Evolutionary conservation across 2,329 filamentous ascomycete genomes (phyloP).

Genomic region (Apiospora saccharicola): DNA sequence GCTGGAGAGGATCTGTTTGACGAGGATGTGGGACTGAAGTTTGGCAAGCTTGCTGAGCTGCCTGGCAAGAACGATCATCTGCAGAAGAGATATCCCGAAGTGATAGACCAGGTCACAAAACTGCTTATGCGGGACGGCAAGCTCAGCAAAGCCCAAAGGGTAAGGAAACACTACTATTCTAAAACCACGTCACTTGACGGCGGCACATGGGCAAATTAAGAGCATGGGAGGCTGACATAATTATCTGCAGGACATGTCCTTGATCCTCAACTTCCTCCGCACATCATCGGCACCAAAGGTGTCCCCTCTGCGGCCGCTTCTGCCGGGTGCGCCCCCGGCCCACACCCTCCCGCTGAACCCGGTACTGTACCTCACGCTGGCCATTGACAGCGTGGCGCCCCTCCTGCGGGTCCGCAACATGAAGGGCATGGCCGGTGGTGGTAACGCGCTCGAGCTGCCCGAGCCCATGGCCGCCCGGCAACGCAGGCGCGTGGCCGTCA

Average conservation of each 20-base stretch:
- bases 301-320: conserved; percentile 73
- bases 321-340: conserved; percentile 79
- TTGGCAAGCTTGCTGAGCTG: conserved; percentile 69
- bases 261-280: conserved; percentile 84
- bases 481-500: conserved; percentile 78
- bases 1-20: conserved; percentile 38
- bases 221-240: conserved; percentile 28
- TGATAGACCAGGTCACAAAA: conserved; percentile 87
- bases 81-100: conserved; percentile 84
- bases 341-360: conserved; percentile 87
- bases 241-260: conserved; percentile 76
- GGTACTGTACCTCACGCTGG: conserved; percentile 85
- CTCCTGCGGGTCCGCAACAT: conserved; percentile 81
- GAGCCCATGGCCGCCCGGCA: conserved; percentile 78
- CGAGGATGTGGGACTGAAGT: conserved; percentile 72
- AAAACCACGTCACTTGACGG: not conserved
- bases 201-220: not conserved
- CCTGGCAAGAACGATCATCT: conserved; percentile 64
- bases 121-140: conserved; percentile 93
- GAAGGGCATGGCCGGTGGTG: conserved; percentile 84
- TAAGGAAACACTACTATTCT: conserved; percentile 51
- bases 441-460: conserved; percentile 82
- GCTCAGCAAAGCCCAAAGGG: conserved; percentile 86
- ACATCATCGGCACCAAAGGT: conserved; percentile 81
- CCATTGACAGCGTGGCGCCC: conserved; percentile 91